Base-by-base conservation (phyloP, 495 filamentous ascomycete species). In the Penicilliopsis zonata region DNA sequence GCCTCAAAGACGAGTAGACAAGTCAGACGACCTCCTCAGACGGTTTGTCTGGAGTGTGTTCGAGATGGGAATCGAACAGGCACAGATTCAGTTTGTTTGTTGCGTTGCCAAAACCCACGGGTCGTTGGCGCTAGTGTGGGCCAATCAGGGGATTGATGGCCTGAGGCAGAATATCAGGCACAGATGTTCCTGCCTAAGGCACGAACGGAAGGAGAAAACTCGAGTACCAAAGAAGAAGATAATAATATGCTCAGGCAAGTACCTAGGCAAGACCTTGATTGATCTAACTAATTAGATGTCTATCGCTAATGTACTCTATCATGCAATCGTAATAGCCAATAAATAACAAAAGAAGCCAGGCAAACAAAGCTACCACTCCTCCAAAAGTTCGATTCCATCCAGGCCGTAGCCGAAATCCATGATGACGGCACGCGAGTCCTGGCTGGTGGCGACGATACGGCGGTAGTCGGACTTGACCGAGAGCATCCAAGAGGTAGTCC, bases 401-500 rank as follows among this genome's bases (percentile, higher is more conserved):
- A 69, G 40, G 19, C 57, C 60, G 43, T 63, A 66, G 31, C 59
- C 69, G 51, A 69, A 68, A 61, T 98, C 90, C 64, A 98, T 72
- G n/a, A 98, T 76, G 14, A 95, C 62, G 18, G 83, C 80, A 41
- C 88, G 76, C 7, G 85, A 79, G 45, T 96, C 87, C 56, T 98
- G 90, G 25, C 84, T 87, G 0, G 92, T 93, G 34, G 82, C 84
- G 27, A 98, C 78, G 35, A 98, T 86, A 21, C 90, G 72, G 29
- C 88, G 67, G 51, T 95, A 95, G 52, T 98, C 90, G 19, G 80
- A 81, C 60, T 96, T 94, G 16, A 92, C 90, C 38, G 81, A 84
- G 25, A 98, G 57, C 44, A 95, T 92, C 92, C 92, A 96, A 46
- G 85, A 93, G 10, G 79, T 78, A 23, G 93, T 90, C 84, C 85